A percentile compares a stretch with the other conserved stretches of the same genome.
Conservation (phyloP, 2,329 filamentous ascomycete genomes). For the Ceratocystis papillata region DNA sequence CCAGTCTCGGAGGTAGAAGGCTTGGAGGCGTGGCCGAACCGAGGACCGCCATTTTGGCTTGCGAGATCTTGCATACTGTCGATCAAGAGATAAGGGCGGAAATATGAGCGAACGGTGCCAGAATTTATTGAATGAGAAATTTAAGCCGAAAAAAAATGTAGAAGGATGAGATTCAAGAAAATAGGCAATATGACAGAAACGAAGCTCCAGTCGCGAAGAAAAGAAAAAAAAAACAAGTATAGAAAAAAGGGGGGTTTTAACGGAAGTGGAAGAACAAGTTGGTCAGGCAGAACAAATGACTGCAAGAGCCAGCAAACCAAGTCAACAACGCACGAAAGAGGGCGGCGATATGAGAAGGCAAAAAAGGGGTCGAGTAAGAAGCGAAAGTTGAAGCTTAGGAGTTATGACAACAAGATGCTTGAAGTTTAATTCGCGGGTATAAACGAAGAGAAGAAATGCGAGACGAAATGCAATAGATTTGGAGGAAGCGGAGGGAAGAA, state of each 20-base stretch:
- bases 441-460: conserved; percentile 24
- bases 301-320: background rate
- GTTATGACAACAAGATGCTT: conserved; percentile 25
- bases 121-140: background rate
- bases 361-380: conserved; percentile 19
- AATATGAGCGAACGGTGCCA: background rate
- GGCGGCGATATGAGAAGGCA: background rate
- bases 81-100: conserved; percentile 41
- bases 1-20: conserved; percentile 74
- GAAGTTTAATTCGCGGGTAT: conserved; percentile 25
- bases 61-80: conserved; percentile 75
- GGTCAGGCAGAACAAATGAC: background rate
- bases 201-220: background rate
- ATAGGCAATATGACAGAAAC: conserved; percentile 14
- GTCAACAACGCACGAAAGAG: conserved; percentile 15
- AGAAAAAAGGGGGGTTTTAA: background rate
- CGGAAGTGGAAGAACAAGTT: background rate
- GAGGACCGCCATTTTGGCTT: conserved; percentile 48
- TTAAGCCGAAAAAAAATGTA: background rate
- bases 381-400: conserved; percentile 19
- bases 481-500: conserved; percentile 5
- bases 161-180: conserved; percentile 14
- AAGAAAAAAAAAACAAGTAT: background rate
- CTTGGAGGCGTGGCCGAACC: conserved; percentile 67
- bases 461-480: conserved; percentile 16